Base-by-base conservation (phyloP, 1,284 basidiomycete genomes). In the Clitocybe nebularis region DNA sequence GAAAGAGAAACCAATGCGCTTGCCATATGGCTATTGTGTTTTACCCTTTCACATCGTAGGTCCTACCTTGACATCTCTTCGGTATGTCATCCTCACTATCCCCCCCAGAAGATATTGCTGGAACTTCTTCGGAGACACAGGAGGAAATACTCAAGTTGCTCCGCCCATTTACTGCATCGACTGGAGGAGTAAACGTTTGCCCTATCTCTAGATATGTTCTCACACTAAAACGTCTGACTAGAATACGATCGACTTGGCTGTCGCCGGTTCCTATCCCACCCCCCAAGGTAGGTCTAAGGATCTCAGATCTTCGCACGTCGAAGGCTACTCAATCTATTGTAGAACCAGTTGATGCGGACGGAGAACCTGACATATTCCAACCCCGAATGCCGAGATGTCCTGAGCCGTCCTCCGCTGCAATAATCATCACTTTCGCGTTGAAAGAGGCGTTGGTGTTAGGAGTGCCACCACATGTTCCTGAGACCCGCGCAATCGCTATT, bases 351-450 rank as follows among this genome's bases (percentile, higher is more conserved):
- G n/a, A n/a, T n/a, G n/a, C n/a, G n/a, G n/a, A n/a, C 10, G 39
- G 17, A 9, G 36, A 24, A 14, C 17, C n/a, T n/a, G n/a, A n/a
- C n/a, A n/a, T n/a, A 9, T 13, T 17, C 22, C n/a, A 34, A 16
- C 39, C 25, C 29, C 41, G 16, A 14, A 28, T 24, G 34, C 36
- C 46, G 13, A 17, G 52, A 20, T 56, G 58, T 26, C 72, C 73
- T 6, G 59, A 66, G 50, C 61, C 66, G 35, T 52, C 56, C 2
- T 63, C 62, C 8, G 64, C 72, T 9, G 70, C 76, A 17, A 71
- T 77, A 39, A 68, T 74, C 37, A 49, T 81, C 45, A 70, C 67
- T 6, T 77, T 74, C 47, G 74, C 67, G 1, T 52, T 79, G 39
- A 64, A 71, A 17, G 74, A 79, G 54, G 61, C 62, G 3, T 60